Evolutionary conservation across 345 rosid genomes (phyloP).

Genomic region (Populus euphratica): DNA sequence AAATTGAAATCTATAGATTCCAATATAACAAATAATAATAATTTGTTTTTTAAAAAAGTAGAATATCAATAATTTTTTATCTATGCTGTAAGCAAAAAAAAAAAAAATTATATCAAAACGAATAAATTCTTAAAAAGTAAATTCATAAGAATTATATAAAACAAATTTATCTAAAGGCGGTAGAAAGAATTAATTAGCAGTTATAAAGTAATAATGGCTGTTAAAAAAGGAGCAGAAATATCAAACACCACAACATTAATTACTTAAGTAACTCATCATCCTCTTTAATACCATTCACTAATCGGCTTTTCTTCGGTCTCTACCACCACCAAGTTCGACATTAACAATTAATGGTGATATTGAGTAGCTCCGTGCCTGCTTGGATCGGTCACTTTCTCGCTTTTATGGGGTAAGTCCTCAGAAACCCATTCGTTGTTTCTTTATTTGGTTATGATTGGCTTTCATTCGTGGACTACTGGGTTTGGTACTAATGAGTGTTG

Average conservation of each 20-base stretch:
- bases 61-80: not conserved
- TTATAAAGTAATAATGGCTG: not conserved
- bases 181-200: not conserved
- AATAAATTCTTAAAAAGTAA: not conserved
- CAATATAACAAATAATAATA: too few relatives aligned
- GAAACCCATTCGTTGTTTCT: not conserved
- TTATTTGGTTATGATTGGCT: not conserved
- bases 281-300: not conserved
- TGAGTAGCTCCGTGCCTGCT: constrained; percentile 28
- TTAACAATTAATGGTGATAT: constrained; percentile 31
- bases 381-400: constrained; percentile 55
- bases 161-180: not conserved
- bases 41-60: too few relatives aligned
- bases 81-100: not conserved
- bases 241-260: not conserved
- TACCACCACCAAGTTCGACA: not conserved
- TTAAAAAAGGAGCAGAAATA: not conserved
- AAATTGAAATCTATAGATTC: too few relatives aligned
- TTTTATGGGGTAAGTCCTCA: constrained; percentile 50
- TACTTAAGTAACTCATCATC: not conserved
- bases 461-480: not conserved
- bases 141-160: not conserved
- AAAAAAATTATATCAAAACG: not conserved
- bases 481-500: not conserved
- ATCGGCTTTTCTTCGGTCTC: not conserved